phyloP scores from a whole-genome alignment of 2,329 filamentous ascomycete species.

The Diplodia intermedia region DNA sequence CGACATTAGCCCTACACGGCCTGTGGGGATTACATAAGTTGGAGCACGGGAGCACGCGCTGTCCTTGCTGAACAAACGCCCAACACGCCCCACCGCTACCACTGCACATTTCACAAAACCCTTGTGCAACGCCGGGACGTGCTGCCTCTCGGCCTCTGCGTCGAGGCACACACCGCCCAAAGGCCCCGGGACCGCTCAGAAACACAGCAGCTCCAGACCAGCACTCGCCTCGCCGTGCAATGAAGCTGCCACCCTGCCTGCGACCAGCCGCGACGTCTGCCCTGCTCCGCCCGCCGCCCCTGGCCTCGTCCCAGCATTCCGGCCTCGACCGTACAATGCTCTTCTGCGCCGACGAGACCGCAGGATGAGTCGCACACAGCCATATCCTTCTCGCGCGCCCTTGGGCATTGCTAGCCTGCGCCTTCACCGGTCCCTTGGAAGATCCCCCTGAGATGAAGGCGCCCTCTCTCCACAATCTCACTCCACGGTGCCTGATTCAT shows the following conservation, averaged over 20 bases:
- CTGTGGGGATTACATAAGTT: slow-evolving; percentile 26
- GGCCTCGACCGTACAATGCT: background rate
- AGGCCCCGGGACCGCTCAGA: background rate
- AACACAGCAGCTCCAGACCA: slow-evolving; percentile 14
- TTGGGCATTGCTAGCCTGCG: slow-evolving; percentile 5
- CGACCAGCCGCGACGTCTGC: slow-evolving; percentile 1
- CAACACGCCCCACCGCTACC: slow-evolving; percentile 19
- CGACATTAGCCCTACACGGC: slow-evolving; percentile 13
- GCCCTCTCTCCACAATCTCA: slow-evolving; percentile 26
- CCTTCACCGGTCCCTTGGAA: slow-evolving; percentile 27
- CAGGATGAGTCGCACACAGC: background rate
- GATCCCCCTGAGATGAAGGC: slow-evolving; percentile 24
- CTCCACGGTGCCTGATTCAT: slow-evolving; percentile 24
- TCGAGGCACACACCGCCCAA: slow-evolving; percentile 27
- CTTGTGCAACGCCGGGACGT: slow-evolving; percentile 19
- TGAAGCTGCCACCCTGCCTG: slow-evolving; percentile 8
- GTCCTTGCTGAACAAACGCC: slow-evolving; percentile 26
- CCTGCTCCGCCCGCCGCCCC: slow-evolving; percentile 4
- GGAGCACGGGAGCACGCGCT: slow-evolving; percentile 26
- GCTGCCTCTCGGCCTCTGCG: slow-evolving; percentile 19
- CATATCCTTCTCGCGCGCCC: background rate
- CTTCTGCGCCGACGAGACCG: slow-evolving; percentile 3
- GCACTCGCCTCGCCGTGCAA: slow-evolving; percentile 1
- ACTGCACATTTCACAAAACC: slow-evolving; percentile 29
- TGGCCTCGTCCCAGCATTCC: background rate